These are phyloP conservation scores for Aspergillus campestris DNA, from an alignment of 495 filamentous ascomycete species.

Conservation along the genomic window DNA sequence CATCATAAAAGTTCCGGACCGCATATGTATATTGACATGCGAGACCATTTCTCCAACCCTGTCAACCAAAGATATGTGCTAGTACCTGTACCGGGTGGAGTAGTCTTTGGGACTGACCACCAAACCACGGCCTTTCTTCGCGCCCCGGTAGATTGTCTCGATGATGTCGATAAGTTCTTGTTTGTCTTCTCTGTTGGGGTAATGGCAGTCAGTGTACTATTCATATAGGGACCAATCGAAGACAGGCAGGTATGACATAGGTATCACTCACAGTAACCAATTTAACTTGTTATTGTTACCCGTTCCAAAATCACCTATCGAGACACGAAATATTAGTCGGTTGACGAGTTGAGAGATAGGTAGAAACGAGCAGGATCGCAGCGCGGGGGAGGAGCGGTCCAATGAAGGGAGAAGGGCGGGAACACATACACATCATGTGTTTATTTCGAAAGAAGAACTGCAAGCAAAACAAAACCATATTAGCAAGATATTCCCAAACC, in stretches of 20 bases:
- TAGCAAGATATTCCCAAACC: background rate
- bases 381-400: too few species aligned
- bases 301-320: slow-evolving; percentile 74
- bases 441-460: slow-evolving; percentile 95
- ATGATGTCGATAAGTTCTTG: slow-evolving; percentile 98
- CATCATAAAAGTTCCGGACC: too few species aligned
- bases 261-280: slow-evolving; percentile 57
- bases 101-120: slow-evolving; percentile 83
- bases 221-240: too few species aligned
- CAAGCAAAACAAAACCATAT: slow-evolving; percentile 24
- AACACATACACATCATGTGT: slow-evolving; percentile 73
- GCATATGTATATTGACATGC: too few species aligned
- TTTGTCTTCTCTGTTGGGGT: slow-evolving; percentile 64
- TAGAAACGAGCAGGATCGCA: too few species aligned
- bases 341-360: too few species aligned
- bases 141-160: slow-evolving; percentile 94
- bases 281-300: slow-evolving; percentile 99
- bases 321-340: background rate
- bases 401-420: background rate
- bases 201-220: background rate
- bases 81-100: too few species aligned
- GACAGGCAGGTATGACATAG: too few species aligned
- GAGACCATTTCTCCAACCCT: too few species aligned
- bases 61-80: too few species aligned
- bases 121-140: slow-evolving; percentile 92